phyloP scores from a whole-genome alignment of 257 asterid species.

The Solanum pinnatisectum region DNA sequence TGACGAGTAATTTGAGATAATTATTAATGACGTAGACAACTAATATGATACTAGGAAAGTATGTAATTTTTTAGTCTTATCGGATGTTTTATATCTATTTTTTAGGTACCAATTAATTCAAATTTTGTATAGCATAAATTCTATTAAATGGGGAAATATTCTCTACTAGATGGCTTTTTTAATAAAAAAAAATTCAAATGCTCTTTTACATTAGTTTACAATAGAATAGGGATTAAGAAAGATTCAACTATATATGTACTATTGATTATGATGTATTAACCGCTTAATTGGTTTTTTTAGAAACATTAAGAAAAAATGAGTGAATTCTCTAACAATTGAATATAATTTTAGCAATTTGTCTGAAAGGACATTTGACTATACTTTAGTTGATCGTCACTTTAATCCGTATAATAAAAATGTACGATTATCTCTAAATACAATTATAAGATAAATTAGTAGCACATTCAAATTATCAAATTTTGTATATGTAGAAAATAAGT shows the following conservation, averaged over 20 bases:
- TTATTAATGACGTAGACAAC: background rate
- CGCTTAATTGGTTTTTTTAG: background rate
- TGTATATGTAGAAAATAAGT: too few relatives aligned
- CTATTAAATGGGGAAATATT: background rate
- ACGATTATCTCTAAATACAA: background rate
- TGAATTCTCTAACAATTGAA: background rate
- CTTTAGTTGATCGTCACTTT: background rate
- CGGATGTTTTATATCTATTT: background rate
- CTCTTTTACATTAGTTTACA: background rate
- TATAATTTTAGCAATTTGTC: background rate
- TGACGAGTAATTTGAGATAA: too few relatives aligned
- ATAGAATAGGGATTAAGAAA: background rate
- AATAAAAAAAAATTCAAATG: rapidly evolving
- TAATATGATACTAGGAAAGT: too few relatives aligned
- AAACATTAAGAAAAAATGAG: background rate
- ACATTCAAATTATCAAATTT: too few relatives aligned
- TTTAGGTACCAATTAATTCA: background rate
- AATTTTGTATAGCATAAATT: background rate
- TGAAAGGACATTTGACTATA: background rate
- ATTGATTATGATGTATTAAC: background rate
- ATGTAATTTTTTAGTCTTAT: background rate
- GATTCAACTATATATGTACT: background rate
- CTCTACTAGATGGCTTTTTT: background rate
- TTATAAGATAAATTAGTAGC: too few relatives aligned
- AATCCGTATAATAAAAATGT: background rate